Base-by-base conservation (phyloP, 139 green algal species). In the Pleodorina starrii region DNA sequence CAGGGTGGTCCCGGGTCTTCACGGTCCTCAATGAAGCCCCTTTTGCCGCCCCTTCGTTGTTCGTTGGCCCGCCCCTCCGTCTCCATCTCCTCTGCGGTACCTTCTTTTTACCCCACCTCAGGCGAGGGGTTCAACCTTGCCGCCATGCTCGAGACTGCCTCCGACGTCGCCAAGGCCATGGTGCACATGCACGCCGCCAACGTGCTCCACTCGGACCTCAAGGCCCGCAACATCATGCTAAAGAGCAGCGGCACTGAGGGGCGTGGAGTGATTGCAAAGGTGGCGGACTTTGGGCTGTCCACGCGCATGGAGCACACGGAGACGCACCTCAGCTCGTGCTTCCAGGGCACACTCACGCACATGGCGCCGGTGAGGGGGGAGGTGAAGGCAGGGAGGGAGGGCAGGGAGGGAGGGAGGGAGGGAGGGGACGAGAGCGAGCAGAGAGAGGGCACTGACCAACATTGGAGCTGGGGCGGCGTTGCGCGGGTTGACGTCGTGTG, bases 161-260 rank as follows among this genome's bases (percentile, higher is more conserved):
- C 88, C 7, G 93, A 96, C 50, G 73, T 95, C 5, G 93, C 91
- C 17, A 91, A 88, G 40, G 94, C 89, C 21, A 92, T 96, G 92
- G 54, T 89, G 43, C 93, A 94, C 87, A 87, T 96, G 73, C 94
- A 96, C 85, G 43, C 88, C 11, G 80, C 59, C 38, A 93, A 92
- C 40, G 89, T 96, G 32, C 90, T 95, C 63, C 82, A 88, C 66
- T 69, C 44, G 66, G 91, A 94, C 87, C 84, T 94, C 25, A 94
- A 91, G 46, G 83, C 86, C 0, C 57, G 75, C 44, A 90, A 90
- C 68, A 86, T 90, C 76, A 86, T 90, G 87, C 77, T 90, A 63
- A 90, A 90, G 76, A 85, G 73, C 60, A 69, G 54, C 25, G 86
- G 86, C 32, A 85, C 57, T 3, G 86, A 90, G 54, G 86, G 86